Base-by-base conservation (phyloP, 2,329 filamentous ascomycete species). In the Sporothrix luriei region DNA sequence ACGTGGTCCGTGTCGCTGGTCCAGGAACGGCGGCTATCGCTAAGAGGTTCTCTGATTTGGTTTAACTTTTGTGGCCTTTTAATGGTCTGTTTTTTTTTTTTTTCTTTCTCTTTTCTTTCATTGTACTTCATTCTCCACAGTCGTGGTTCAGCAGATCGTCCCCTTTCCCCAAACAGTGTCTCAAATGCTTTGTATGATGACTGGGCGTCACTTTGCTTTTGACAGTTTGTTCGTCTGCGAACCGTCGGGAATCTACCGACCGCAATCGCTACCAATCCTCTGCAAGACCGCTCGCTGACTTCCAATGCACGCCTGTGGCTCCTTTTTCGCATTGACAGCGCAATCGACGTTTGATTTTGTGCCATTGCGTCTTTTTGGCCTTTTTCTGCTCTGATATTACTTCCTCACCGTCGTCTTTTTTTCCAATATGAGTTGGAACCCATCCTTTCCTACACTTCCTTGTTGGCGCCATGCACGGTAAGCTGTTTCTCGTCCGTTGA, bases 101-200 rank as follows among this genome's bases (percentile, higher is more conserved):
- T n/a, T n/a, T n/a, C n/a, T n/a, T n/a, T 6, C 21, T n/a, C 10
- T 29, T 33, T 2, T 7, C 3, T 33, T 16, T 55, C 4, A 13
- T 26, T 61, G 16, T 43, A 13, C 2, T 14, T 21, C 2, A 9
- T 9, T 33, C 33, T 9, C 33, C 33, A 9, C 33, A 5, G 6
- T 33, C 29, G 29, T 29, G 29, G 29, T 5, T 29, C 29, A 3
- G 3, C 29, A 29, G 29, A 29, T 19, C 6, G 5, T 57, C 26
- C 29, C 54, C 14, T 46, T 38, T 10, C 14, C 11, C n/a, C 55
- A 61, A 46, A 19, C 11, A 4, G 57, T 62, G 61, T 64, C 61
- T 64, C 43, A 49, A 16, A 11, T 64, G 61, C 61, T 64, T 64
- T 33, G 43, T 48, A 48, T 43, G 43, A 64, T 64, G 61, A 49